Conservation (phyloP, 768 basidiomycete species). For the Boletus sp. region DNA sequence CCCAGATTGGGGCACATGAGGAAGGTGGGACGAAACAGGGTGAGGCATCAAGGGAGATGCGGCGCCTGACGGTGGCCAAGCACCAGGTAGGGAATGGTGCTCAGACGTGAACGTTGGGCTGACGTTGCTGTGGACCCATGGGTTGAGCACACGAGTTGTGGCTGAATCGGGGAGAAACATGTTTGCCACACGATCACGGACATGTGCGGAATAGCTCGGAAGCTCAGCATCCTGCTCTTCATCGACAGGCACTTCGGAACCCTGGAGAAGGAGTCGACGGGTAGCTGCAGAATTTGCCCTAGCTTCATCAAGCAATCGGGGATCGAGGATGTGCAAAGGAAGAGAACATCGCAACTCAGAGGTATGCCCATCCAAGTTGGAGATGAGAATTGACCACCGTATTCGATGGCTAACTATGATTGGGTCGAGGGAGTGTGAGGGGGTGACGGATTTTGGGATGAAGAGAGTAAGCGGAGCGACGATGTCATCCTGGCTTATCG, state of each 20-base stretch:
- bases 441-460: constrained; percentile 61
- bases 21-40: constrained; percentile 24
- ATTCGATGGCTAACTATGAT: constrained; percentile 76
- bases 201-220: constrained; percentile 86
- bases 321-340: constrained; percentile 81
- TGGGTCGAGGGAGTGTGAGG: constrained; percentile 75
- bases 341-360: constrained; percentile 95
- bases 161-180: constrained; percentile 65
- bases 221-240: constrained; percentile 71
- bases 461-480: constrained; percentile 59
- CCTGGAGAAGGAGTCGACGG: constrained; percentile 50
- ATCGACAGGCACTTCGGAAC: constrained; percentile 35
- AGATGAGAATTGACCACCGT: constrained; percentile 75
- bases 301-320: constrained; percentile 72
- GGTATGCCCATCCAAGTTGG: constrained; percentile 87
- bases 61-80: constrained; percentile 33
- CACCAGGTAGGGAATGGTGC: constrained; percentile 16
- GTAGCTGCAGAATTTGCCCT: constrained; percentile 69
- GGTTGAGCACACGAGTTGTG: constrained; percentile 63
- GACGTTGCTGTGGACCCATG: constrained; percentile 49
- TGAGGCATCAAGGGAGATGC: constrained; percentile 42
- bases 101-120: constrained; percentile 35
- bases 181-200: constrained; percentile 85
- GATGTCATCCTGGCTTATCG: constrained; percentile 44
- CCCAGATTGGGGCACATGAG: constrained; percentile 46